These are phyloP conservation scores for Cynara cardunculus DNA, from an alignment of 129 eudicot species.

Conservation along the genomic window DNA sequence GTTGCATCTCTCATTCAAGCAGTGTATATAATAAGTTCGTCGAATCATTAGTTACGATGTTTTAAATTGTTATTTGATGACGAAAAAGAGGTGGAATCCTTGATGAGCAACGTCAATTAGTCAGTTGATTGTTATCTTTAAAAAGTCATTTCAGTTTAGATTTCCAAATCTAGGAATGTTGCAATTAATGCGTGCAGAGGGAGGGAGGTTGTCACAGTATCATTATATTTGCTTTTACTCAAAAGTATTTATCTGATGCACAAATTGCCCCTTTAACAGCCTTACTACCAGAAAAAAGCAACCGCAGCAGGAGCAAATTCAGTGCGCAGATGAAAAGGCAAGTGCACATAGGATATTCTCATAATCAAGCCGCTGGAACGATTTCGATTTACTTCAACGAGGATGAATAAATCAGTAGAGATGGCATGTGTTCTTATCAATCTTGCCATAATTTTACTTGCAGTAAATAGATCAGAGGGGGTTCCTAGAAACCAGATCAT, in stretches of 20 bases:
- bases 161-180: neutral
- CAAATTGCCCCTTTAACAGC: slow-evolving; percentile 26
- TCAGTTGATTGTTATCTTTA: neutral
- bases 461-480: slow-evolving; percentile 36
- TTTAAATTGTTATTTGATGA: neutral
- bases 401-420: slow-evolving; percentile 21
- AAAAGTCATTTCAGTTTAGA: neutral
- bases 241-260: slow-evolving; percentile 16
- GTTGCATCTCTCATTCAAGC: neutral
- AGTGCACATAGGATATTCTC: neutral
- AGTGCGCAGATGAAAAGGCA: slow-evolving; percentile 19
- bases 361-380: slow-evolving; percentile 6
- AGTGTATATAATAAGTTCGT: neutral
- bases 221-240: slow-evolving; percentile 20
- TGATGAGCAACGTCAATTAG: neutral
- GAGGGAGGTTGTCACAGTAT: slow-evolving; percentile 6
- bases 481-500: slow-evolving; percentile 58
- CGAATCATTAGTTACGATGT: neutral
- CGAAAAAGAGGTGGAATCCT: neutral
- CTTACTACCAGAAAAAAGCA: slow-evolving; percentile 22
- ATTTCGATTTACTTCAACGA: neutral
- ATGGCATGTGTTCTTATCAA: slow-evolving; percentile 9
- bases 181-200: slow-evolving; percentile 12
- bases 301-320: neutral
- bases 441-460: slow-evolving; percentile 23